Evolutionary conservation across 1,139 yeast genomes (phyloP).

Genomic region (Taphrina deformans): DNA sequence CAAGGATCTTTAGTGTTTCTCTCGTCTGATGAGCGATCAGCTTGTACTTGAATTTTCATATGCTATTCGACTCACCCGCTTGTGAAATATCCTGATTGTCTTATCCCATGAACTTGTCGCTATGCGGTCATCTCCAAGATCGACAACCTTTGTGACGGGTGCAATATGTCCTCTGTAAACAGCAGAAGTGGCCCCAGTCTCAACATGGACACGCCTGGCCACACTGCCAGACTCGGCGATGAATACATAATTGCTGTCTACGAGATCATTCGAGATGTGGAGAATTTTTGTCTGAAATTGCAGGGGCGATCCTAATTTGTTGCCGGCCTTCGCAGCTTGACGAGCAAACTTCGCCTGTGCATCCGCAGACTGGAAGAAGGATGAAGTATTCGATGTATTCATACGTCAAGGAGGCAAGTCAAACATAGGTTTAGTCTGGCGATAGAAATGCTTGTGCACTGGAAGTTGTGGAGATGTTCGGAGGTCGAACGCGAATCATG

Average conservation of each 20-base stretch:
- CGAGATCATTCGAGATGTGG: conserved; percentile 12
- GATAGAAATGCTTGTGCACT: background rate
- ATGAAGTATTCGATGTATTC: conserved; percentile 26
- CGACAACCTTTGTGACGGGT: conserved; percentile 32
- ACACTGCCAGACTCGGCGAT: conserved; percentile 27
- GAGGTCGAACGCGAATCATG: background rate
- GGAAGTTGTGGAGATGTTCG: background rate
- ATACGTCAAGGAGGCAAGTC: background rate
- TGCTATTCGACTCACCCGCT: background rate
- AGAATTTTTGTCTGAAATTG: conserved; percentile 18
- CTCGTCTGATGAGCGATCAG: conserved; percentile 3
- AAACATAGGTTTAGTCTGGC: background rate
- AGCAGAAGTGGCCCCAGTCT: conserved; percentile 1
- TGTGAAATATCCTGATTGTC: conserved; percentile 27
- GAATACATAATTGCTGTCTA: background rate
- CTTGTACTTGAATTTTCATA: too few relatives aligned
- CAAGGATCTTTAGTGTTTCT: background rate
- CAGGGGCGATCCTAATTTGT: conserved; percentile 10
- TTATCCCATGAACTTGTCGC: conserved; percentile 33
- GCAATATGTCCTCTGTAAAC: conserved; percentile 33
- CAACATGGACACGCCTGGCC: conserved; percentile 9
- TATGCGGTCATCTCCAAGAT: conserved; percentile 5
- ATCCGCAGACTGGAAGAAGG: conserved; percentile 27
- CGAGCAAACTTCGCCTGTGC: conserved; percentile 29
- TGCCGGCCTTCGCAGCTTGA: conserved; percentile 25